Evolutionary conservation across 352 stramenopile species (phyloP).

Genomic region (Globisporangium radiosum): DNA sequence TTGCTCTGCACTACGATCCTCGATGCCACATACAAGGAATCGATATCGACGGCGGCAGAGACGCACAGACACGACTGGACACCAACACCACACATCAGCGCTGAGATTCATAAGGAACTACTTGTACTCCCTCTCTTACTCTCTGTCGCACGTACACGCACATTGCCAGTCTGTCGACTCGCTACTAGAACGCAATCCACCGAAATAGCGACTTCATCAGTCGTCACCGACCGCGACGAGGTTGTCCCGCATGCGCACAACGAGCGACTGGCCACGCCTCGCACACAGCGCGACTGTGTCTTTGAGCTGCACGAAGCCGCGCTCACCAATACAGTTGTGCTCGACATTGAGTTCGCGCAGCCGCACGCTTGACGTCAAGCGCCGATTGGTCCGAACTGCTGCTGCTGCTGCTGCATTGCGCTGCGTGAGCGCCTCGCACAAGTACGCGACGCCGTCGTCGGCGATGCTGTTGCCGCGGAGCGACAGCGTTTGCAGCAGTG

Average conservation of each 20-base stretch:
- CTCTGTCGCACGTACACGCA: too few relatives aligned
- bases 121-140: too few relatives aligned
- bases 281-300: slow-evolving; percentile 26
- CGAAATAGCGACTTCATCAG: too few relatives aligned
- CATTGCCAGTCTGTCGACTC: too few relatives aligned
- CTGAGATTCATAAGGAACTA: too few relatives aligned
- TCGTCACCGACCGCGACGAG: slow-evolving; percentile 10
- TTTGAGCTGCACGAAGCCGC: slow-evolving; percentile 32
- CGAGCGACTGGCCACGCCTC: slow-evolving; percentile 12
- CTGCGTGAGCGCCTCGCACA: slow-evolving; percentile 24
- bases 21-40: too few relatives aligned
- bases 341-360: slow-evolving; percentile 25
- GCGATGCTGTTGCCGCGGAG: slow-evolving; percentile 52
- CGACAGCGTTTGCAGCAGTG: slow-evolving; percentile 24
- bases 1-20: too few relatives aligned
- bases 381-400: not conserved
- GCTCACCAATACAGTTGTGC: slow-evolving; percentile 56
- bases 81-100: too few relatives aligned
- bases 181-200: too few relatives aligned
- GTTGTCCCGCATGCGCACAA: slow-evolving; percentile 32
- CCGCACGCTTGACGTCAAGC: not conserved
- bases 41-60: too few relatives aligned
- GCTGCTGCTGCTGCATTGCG: not conserved
- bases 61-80: too few relatives aligned
- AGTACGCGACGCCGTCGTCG: slow-evolving; percentile 31